Evolutionary conservation across 305 asterid species (phyloP), one percentile per base, ranked within the genome.

Genomic region (Fraxinus greggii): DNA sequence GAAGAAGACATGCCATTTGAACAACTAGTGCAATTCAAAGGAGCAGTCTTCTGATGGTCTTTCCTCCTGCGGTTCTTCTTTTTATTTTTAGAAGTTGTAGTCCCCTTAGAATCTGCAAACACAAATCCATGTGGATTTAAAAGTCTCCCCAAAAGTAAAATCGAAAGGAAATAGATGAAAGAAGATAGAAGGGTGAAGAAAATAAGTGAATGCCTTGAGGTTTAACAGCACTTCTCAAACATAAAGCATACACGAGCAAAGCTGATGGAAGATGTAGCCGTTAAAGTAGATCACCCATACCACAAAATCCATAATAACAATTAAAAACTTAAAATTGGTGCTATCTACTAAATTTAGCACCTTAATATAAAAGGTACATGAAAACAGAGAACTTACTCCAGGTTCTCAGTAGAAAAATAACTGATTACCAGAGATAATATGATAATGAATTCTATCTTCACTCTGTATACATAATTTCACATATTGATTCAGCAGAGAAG

Each of bases 41-140:
- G 79, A 85, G 90, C 83, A 89, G 83, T 88, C 87, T 89, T 93
- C 65, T 90, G 92, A 80, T 90, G 89, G 78, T 94, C 99, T 89
- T 94, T 96, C 90, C 91, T 91, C 91, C 84, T 91, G 38, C 98
- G 97, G 29, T 90, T 94, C 83, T 96, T 96, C 94, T 91, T 94
- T 89, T 93, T 96, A 86, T 75, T 91, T 84, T 93, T 96, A 54
- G 97, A 86, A 86, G 87, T 79, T 85, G 88, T 85, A 35, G 78
- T 82, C 73, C 89, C 92, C 85, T 90, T 93, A 10, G 92, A 85
- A 86, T 91, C 98, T 94, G 93, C 86, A 90, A 85, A 82, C 38
- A 51, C 79, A 80, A 51, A 73, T 56, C 51, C 38, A 82, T 79
- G 72, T 28, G 70, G 28, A 72, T 81, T 72, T 85, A 75, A 80